Evolutionary conservation across 2,329 filamentous ascomycete species (phyloP).

Genomic region (Ophiocordyceps unilateralis): DNA sequence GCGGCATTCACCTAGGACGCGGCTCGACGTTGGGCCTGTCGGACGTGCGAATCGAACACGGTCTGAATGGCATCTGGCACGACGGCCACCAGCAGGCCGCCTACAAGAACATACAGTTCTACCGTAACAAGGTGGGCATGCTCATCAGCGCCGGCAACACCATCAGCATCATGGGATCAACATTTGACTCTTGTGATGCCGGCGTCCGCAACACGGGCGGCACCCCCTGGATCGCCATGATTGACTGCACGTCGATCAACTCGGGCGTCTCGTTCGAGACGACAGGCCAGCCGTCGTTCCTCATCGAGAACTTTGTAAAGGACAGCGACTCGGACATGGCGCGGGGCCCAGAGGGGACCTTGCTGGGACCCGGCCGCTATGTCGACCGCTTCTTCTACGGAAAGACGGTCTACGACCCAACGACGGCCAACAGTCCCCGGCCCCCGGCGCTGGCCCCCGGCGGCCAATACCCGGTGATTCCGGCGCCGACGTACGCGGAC

Average conservation of each 20-base stretch:
- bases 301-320: conserved; percentile 25
- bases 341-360: conserved; percentile 12
- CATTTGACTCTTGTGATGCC: conserved; percentile 21
- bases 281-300: conserved; percentile 19
- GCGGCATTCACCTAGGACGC: conserved; percentile 20
- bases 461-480: conserved; percentile 17
- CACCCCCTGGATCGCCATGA: conserved; percentile 20
- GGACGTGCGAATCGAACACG: conserved; percentile 22
- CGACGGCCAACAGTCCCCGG: conserved; percentile 13
- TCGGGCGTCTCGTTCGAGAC: conserved; percentile 22
- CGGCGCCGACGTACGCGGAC: conserved; percentile 22
- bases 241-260: conserved; percentile 22
- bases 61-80: conserved; percentile 25
- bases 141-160: conserved; percentile 16
- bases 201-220: conserved; percentile 19
- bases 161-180: conserved; percentile 21
- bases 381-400: conserved; percentile 23
- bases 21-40: conserved; percentile 23
- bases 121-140: conserved; percentile 20
- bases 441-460: conserved; percentile 18
- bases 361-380: conserved; percentile 13
- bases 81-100: conserved; percentile 25
- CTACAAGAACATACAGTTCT: conserved; percentile 26
- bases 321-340: conserved; percentile 20
- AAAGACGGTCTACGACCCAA: conserved; percentile 23